Base-by-base conservation (phyloP, 345 rosid species). In the Raphanus sativus region DNA sequence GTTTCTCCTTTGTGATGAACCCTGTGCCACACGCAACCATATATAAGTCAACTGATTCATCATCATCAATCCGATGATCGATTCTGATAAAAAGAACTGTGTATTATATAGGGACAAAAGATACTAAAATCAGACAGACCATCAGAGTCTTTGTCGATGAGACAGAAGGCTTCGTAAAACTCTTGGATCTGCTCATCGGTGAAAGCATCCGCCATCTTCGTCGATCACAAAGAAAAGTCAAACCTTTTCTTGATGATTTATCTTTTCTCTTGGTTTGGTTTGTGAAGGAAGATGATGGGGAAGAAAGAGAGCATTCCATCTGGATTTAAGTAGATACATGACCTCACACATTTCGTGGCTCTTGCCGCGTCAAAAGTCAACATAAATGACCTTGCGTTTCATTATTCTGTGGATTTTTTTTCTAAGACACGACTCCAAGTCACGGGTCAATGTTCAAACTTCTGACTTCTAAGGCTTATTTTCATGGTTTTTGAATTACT, bases 121-220 rank as follows among this genome's bases (percentile, higher is more conserved):
- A 56, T 13, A 65, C 10, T 3, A 67, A 56, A 38, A 17, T 0
- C 50, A 54, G 33, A 80, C 79, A 54, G 33, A 80, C 79, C 83
- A 45, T 80, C 80, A 1, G 80, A 75, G 8, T 80, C 72, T 80
- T 80, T 80, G 79, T 80, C 83, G 17, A 80, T 80, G 64, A 80
- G 76, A 70, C 79, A 80, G 15, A 80, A 80, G 29, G 83, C 83
- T 62, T 80, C 80, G 65, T 80, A 80, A 29, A 80, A 80, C 76
- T 80, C 83, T 2, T 80, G 83, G 72, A 80, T 80, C 64, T 80
- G 83, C 10, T 75, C 83, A 15, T 80, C 80, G 0, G 83, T 70
- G 69, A 80, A 75, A 70, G 80, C 80, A 34, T 80, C 79, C 0
- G 65, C 80, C 83, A 80, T 80, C 17, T 70, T 68, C 8, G 76